Evolutionary conservation across 1,139 yeast genomes (phyloP).

Genomic region (Pneumocystis wakefieldiae): DNA sequence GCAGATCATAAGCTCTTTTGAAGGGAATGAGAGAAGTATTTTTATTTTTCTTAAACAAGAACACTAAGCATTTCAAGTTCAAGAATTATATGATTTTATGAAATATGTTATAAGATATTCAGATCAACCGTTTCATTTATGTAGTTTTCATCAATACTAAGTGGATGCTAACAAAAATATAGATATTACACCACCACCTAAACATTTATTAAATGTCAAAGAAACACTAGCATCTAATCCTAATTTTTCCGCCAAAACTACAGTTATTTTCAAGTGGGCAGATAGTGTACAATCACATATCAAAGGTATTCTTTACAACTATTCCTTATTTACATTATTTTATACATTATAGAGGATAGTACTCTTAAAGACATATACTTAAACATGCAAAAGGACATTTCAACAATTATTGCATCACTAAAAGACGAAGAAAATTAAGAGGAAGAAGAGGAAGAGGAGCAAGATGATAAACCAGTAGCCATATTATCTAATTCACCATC

Average conservation of each 20-base stretch:
- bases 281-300: background rate
- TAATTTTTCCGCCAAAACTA: background rate
- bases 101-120: background rate
- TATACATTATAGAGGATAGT: background rate
- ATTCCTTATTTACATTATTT: background rate
- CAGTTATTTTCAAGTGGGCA: background rate
- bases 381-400: background rate
- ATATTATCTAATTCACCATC: background rate
- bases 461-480: background rate
- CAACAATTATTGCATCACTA: background rate
- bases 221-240: background rate
- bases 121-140: background rate
- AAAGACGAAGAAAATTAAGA: background rate
- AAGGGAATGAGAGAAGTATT: background rate
- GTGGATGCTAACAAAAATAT: background rate
- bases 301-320: background rate
- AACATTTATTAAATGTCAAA: background rate
- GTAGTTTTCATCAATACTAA: background rate
- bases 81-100: background rate
- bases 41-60: background rate
- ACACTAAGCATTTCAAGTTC: background rate
- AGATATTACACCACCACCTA: background rate
- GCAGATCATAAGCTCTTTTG: conserved; percentile 5
- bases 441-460: background rate
- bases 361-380: background rate